Evolutionary conservation across 805 yeast genomes (phyloP).

Genomic region (Teunomyces gatunensis): DNA sequence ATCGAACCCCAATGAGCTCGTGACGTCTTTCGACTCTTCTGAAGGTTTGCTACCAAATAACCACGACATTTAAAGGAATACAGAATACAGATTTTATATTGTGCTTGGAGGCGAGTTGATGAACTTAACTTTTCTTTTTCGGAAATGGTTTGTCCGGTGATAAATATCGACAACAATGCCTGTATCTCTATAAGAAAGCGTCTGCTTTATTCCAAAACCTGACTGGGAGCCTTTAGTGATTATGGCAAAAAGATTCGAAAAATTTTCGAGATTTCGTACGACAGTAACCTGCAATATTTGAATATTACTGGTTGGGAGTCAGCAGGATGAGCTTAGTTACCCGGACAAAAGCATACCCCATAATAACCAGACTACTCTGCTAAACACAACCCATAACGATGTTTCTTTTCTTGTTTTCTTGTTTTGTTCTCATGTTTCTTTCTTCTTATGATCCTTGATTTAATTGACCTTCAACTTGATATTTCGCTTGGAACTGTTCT

Average conservation of each 20-base stretch:
- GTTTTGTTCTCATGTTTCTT: too few species aligned
- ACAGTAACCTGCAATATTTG: constrained; percentile 1
- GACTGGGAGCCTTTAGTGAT: neutral
- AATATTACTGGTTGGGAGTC: neutral
- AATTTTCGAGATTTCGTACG: constrained; percentile 1
- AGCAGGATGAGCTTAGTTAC: neutral
- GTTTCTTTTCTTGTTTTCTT: too few species aligned
- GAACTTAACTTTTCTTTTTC: neutral
- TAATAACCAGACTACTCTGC: neutral
- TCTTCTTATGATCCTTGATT: too few species aligned
- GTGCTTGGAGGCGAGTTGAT: neutral
- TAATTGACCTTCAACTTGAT: too few species aligned
- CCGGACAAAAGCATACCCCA: neutral
- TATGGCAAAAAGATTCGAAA: constrained; percentile 4
- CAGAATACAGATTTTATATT: too few species aligned
- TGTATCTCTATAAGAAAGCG: neutral
- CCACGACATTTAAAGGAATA: constrained; percentile 56
- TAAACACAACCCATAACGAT: neutral
- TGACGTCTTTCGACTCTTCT: constrained; percentile 21
- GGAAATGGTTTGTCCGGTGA: neutral
- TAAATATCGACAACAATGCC: neutral
- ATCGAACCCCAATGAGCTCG: constrained; percentile 56
- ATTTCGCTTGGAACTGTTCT: too few species aligned
- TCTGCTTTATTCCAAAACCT: neutral
- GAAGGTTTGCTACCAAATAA: constrained; percentile 42